Percentiles rank a stretch among this genome's conserved stretches.
Evolutionary conservation across 345 rosid species (phyloP).

Genomic region (Salix koriyanagi): DNA sequence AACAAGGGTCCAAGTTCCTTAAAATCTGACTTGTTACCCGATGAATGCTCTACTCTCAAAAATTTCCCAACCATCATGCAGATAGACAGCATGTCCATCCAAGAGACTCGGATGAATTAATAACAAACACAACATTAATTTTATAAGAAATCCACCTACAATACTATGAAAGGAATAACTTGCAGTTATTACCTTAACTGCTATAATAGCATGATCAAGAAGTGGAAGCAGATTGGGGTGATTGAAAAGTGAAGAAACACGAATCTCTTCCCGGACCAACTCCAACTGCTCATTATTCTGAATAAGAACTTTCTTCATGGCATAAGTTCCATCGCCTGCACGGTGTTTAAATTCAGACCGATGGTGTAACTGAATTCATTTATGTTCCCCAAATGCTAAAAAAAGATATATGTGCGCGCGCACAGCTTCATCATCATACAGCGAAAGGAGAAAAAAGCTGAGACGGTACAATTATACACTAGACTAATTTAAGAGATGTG

Average conservation of each 20-base stretch:
- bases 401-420: neutral
- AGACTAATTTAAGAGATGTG: too few species aligned
- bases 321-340: slow-evolving; percentile 86
- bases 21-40: neutral
- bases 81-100: neutral
- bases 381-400: neutral
- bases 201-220: slow-evolving; percentile 88
- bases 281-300: slow-evolving; percentile 84
- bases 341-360: neutral
- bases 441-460: too few species aligned
- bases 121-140: neutral
- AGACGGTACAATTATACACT: too few species aligned
- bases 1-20: neutral
- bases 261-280: slow-evolving; percentile 89
- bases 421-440: neutral
- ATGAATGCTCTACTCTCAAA: neutral
- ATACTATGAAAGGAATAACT: neutral
- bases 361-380: neutral
- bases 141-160: neutral
- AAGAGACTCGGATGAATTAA: neutral
- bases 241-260: slow-evolving; percentile 77
- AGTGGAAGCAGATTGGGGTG: slow-evolving; percentile 92
- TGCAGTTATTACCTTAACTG: slow-evolving; percentile 58
- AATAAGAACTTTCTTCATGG: slow-evolving; percentile 95
- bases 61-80: neutral